Percentiles rank a stretch among this genome's conserved stretches.
Conservation (phyloP, 2,329 filamentous ascomycete species). For the Fusarium falciforme region DNA sequence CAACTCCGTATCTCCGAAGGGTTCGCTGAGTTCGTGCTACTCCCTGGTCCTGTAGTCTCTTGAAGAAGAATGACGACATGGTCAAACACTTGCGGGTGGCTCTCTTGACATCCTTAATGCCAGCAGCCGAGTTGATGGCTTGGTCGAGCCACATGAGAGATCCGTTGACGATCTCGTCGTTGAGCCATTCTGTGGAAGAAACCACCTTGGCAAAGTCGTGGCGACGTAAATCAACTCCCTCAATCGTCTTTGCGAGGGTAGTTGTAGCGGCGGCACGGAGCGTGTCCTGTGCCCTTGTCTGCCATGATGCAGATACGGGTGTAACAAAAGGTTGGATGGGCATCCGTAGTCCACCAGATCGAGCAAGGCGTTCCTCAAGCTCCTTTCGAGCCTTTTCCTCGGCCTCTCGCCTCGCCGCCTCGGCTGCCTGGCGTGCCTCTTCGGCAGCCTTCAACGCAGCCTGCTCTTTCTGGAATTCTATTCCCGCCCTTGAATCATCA, state of each 20-base stretch:
- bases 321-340: slow-evolving; percentile 44
- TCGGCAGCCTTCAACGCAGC: slow-evolving; percentile 39
- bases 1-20: slow-evolving; percentile 67
- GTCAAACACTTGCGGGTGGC: slow-evolving; percentile 69
- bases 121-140: slow-evolving; percentile 67
- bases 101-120: slow-evolving; percentile 59
- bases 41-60: slow-evolving; percentile 61
- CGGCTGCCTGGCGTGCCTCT: slow-evolving; percentile 42
- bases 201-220: slow-evolving; percentile 75
- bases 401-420: slow-evolving; percentile 37
- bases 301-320: slow-evolving; percentile 46
- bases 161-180: slow-evolving; percentile 80
- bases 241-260: slow-evolving; percentile 58
- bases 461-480: slow-evolving; percentile 40
- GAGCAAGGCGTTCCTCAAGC: slow-evolving; percentile 45
- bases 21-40: slow-evolving; percentile 63
- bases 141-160: slow-evolving; percentile 71
- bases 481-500: slow-evolving; percentile 43
- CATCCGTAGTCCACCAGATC: slow-evolving; percentile 46
- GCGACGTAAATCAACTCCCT: slow-evolving; percentile 60
- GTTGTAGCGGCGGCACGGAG: slow-evolving; percentile 49
- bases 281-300: slow-evolving; percentile 42
- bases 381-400: slow-evolving; percentile 41
- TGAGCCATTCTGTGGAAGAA: slow-evolving; percentile 72
- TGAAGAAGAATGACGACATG: slow-evolving; percentile 75